These are phyloP conservation scores for Canariomyces notabilis DNA, from an alignment of 2,329 filamentous ascomycete genomes.

Conservation along the genomic window DNA sequence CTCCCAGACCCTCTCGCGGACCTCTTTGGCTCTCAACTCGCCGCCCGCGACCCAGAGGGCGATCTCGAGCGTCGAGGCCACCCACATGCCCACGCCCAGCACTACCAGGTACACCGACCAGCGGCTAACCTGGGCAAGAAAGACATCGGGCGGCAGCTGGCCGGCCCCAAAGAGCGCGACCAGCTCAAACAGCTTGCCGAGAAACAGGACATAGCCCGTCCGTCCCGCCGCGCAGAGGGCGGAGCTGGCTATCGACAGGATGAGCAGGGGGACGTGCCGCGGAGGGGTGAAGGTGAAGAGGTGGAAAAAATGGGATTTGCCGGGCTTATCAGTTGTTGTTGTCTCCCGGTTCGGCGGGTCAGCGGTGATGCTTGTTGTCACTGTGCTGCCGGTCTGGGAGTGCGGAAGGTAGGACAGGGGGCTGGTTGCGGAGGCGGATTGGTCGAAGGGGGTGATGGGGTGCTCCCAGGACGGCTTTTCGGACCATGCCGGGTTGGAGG, in stretches of 20 bases:
- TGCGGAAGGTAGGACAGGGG: background rate
- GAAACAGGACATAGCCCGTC: slow-evolving; percentile 62
- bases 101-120: slow-evolving; percentile 59
- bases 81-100: slow-evolving; percentile 61
- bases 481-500: background rate
- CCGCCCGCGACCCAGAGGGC: slow-evolving; percentile 71
- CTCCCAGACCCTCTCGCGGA: slow-evolving; percentile 60
- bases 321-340: slow-evolving; percentile 5
- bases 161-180: slow-evolving; percentile 63
- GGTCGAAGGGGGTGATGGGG: background rate
- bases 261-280: slow-evolving; percentile 51
- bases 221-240: slow-evolving; percentile 56
- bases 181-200: slow-evolving; percentile 69
- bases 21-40: slow-evolving; percentile 68
- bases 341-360: too few relatives aligned
- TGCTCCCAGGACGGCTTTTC: background rate
- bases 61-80: slow-evolving; percentile 63
- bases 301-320: slow-evolving; percentile 28
- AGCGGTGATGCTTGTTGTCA: slow-evolving; percentile 1
- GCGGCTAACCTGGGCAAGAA: slow-evolving; percentile 51
- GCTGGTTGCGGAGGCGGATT: background rate
- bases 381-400: background rate
- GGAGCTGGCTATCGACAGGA: slow-evolving; percentile 51
- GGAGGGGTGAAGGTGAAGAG: slow-evolving; percentile 71
- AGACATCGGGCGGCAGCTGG: slow-evolving; percentile 40